Base-by-base conservation (phyloP, 1,139 yeast species). In the Lodderomyces elongisporus region DNA sequence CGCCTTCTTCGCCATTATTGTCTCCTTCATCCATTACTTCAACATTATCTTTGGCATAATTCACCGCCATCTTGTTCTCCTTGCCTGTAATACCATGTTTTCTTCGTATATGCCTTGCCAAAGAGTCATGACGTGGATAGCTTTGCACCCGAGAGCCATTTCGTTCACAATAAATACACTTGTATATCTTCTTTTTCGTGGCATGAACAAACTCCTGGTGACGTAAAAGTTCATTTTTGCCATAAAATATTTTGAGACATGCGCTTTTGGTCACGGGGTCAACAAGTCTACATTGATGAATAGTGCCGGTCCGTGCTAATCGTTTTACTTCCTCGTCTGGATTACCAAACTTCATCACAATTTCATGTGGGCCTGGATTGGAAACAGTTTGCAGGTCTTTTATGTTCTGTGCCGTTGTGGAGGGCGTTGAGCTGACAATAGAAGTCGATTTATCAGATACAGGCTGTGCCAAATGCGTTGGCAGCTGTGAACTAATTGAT, bases 161-260 rank as follows among this genome's bases (percentile, higher is more conserved):
- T 26, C 56, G 46, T n/a, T 62, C 48, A 44, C 74, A 68, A 37
- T 66, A 67, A 8, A 62, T 52, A 44, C 74, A 68, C 41, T 63
- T 62, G 48, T 62, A 68, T 7, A 67, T 61, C 38, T 61, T 62
- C 49, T 66, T 67, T 33, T 62, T 58, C 14, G 72, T 64, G 12
- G 73, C 74, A 50, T 68, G 74, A 15, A 66, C 73, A 51, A 66
- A 66, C 39, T 67, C 73, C 44, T 68, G 72, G 46, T 68, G 74
- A 36, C 73, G 52, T 28, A 63, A 49, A 24, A 68, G 53, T 42
- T 67, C 74, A 42, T 66, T 67, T 38, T 62, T 66, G 8, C 74
- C 74, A 40, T 67, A 66, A 38, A 68, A 68, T 2, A 66, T 60
- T 45, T 67, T 67, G 25, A 58, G 46, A 39, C 74, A 68, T 28